phyloP scores from a whole-genome alignment of 1,284 basidiomycete species.

The Ustilago xerochloae region DNA sequence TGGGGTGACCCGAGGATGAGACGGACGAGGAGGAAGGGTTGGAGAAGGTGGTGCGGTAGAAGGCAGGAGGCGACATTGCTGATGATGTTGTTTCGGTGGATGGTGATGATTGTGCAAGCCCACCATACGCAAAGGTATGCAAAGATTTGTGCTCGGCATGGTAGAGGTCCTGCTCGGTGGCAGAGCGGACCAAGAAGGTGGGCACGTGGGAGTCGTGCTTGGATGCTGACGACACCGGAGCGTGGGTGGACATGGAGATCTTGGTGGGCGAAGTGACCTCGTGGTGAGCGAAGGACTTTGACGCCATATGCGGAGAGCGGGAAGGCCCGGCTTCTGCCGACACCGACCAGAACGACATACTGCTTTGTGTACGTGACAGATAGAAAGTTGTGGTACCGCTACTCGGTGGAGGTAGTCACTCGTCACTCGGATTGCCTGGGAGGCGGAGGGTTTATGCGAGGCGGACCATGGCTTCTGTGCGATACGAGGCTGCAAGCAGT shows the following conservation, averaged over 20 bases:
- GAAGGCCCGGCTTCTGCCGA: constrained; percentile 40
- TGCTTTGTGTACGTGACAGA: background rate
- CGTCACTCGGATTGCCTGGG: background rate
- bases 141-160: constrained; percentile 36
- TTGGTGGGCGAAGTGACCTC: constrained; percentile 15
- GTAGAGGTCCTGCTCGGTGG: constrained; percentile 42
- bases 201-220: constrained; percentile 43
- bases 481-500: background rate
- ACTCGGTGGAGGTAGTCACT: too few species aligned
- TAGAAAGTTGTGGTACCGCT: too few species aligned
- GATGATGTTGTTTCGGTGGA: constrained; percentile 9
- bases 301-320: constrained; percentile 19
- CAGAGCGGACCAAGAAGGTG: constrained; percentile 35
- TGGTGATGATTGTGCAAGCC: constrained; percentile 16
- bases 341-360: constrained; percentile 31
- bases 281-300: constrained; percentile 13
- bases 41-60: constrained; percentile 44
- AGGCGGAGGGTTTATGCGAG: background rate
- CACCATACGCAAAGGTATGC: constrained; percentile 33
- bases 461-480: constrained; percentile 5
- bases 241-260: constrained; percentile 1
- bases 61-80: constrained; percentile 26
- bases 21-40: constrained; percentile 49
- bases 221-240: constrained; percentile 1
- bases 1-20: constrained; percentile 36